Evolutionary conservation across 176 grass and related monocot species (phyloP).

Genomic region (Oryza meridionalis): DNA sequence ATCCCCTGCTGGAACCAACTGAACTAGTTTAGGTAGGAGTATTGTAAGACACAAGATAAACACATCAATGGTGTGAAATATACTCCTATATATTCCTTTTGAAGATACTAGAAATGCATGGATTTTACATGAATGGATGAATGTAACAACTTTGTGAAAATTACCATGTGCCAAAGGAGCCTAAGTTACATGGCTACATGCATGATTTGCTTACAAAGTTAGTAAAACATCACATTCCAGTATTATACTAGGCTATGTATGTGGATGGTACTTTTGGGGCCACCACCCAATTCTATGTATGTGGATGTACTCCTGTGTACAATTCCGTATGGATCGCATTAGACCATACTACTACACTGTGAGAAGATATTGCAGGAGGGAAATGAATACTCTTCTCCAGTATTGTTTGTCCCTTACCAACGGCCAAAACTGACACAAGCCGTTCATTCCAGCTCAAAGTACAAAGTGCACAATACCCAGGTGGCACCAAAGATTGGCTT

Average conservation of each 20-base stretch:
- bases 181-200: background rate
- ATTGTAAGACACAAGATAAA: background rate
- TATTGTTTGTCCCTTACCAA: slow-evolving; percentile 45
- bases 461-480: background rate
- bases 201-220: background rate
- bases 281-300: background rate
- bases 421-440: slow-evolving; percentile 41
- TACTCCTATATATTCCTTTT: too few species aligned
- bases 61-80: background rate
- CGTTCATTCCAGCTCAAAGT: background rate
- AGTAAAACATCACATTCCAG: background rate
- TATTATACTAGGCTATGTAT: background rate
- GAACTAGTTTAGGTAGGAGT: too few species aligned
- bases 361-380: background rate
- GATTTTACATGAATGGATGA: background rate
- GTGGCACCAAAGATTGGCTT: slow-evolving; percentile 13
- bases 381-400: background rate
- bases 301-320: background rate
- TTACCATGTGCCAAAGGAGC: background rate
- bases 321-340: slow-evolving; percentile 9
- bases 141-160: background rate
- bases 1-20: slow-evolving; percentile 36
- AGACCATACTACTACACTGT: slow-evolving; percentile 19
- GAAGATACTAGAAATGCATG: background rate
- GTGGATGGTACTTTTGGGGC: background rate